Base-by-base conservation (phyloP, 2,329 filamentous ascomycete genomes). In the Arthroderma uncinatum region DNA sequence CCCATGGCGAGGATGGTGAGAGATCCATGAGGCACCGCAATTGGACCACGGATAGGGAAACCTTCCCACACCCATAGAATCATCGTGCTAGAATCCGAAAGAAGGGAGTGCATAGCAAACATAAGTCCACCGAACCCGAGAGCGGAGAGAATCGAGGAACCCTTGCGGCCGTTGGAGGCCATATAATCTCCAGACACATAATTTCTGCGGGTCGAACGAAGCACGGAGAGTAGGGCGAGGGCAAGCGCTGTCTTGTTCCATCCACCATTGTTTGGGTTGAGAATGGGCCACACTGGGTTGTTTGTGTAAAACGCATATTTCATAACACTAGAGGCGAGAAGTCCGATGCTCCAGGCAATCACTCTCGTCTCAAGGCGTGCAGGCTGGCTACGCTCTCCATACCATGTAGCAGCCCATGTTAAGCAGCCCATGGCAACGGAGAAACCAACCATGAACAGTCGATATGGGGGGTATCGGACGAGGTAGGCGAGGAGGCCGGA, bases 31-130 rank as follows among this genome's bases (percentile, higher is more conserved):
- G 90, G 89, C 52, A 85, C 89, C 60, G 90, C 83, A 53, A 93
- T 82, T 1, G 93, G 93, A 5, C 93, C 93, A 53, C 87, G 83
- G 40, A 97, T 82, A 12, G 93, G 93, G 66, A 87, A 98, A 5
- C 93, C 93, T 64, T 96, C 90, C 93, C 93, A 98, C 2, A 89
- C 89, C 93, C 93, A 98, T 14, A 91, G 79, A 58, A 97, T 96
- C 90, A 98, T 97, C 56, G 93, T 98, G 75, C 93, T 97, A 0
- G 91, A 95, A 69, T 98, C 93, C 0, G 93, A 96, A 9, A 98
- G 80, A 8, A 98, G 78, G 0, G 91, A 96, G 69, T 97, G 93
- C 67, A 97, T 79, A 4, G 82, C 88, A 66, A 98, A 98, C 67
- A 96, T 79, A 6, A 96, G 72, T 30, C 90, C 92, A 23, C 82